phyloP scores from a whole-genome alignment of 2,329 filamentous ascomycete species.

The Pseudogymnoascus sp. region DNA sequence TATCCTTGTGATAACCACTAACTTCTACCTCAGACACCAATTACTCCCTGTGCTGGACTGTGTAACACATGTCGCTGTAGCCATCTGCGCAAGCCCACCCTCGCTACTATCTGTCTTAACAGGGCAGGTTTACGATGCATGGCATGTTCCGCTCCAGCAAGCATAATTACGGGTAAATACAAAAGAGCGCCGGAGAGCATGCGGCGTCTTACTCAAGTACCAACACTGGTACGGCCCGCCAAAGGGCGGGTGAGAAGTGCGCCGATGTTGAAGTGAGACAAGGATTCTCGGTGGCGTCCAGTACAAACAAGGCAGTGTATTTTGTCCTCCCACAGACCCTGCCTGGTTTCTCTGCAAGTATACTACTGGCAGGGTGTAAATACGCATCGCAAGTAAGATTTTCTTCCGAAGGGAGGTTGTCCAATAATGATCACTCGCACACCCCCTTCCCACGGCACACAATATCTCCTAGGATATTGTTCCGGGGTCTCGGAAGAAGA shows the following conservation, averaged over 20 bases:
- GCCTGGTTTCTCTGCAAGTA: background rate
- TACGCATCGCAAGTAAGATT: background rate
- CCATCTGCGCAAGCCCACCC: background rate
- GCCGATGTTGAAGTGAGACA: background rate
- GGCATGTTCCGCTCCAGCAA: background rate
- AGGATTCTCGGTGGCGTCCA: background rate
- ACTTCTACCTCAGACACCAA: background rate
- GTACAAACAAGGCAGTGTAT: background rate
- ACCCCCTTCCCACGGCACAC: background rate
- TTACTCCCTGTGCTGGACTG: background rate
- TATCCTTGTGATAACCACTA: background rate
- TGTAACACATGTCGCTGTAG: background rate
- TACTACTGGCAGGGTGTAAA: background rate
- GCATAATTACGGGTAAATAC: background rate
- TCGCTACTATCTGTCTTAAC: background rate
- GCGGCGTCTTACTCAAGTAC: background rate
- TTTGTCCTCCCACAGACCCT: background rate
- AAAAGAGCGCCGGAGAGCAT: background rate
- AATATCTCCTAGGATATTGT: background rate
- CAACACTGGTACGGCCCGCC: background rate
- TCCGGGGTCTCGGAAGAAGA: background rate
- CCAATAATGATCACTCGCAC: background rate
- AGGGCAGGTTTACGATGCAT: background rate
- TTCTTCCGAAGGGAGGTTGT: background rate
- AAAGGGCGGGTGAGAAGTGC: background rate